phyloP scores from a whole-genome alignment of 2,329 filamentous ascomycete genomes.

The Salinomyces thailandicus region DNA sequence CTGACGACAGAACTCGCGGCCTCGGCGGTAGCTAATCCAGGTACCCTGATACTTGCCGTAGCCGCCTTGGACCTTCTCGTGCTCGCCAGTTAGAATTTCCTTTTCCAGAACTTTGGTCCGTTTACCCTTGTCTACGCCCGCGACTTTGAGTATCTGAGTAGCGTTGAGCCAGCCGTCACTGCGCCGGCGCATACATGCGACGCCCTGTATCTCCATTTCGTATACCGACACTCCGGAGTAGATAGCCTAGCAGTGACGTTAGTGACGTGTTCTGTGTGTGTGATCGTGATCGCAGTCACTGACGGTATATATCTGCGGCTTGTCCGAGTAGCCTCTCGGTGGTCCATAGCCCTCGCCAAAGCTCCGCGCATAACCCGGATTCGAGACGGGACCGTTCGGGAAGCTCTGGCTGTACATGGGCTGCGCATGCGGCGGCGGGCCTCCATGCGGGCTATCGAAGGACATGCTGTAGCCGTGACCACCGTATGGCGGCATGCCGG shows the following conservation, averaged over 20 bases:
- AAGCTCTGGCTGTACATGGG: constrained; percentile 21
- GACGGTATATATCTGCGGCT: constrained; percentile 43
- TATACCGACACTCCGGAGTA: constrained; percentile 96
- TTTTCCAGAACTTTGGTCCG: constrained; percentile 97
- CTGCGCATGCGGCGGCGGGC: constrained; percentile 9
- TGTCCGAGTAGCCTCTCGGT: constrained; percentile 20
- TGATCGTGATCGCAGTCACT: constrained; percentile 9
- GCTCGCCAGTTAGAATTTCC: constrained; percentile 89
- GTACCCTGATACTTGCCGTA: constrained; percentile 99
- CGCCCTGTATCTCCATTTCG: constrained; percentile 91
- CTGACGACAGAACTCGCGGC: constrained; percentile 78
- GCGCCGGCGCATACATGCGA: constrained; percentile 92
- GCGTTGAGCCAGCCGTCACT: constrained; percentile 96
- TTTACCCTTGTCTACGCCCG: constrained; percentile 93
- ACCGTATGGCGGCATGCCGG: constrained; percentile 4
- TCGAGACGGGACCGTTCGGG: constrained; percentile 23
- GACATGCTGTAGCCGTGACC: constrained; percentile 20
- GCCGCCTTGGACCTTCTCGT: constrained; percentile 96
- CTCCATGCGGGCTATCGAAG: constrained; percentile 19
- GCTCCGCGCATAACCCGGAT: constrained; percentile 30
- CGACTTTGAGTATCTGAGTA: constrained; percentile 95
- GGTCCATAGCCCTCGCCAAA: constrained; percentile 19
- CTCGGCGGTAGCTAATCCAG: constrained; percentile 91
- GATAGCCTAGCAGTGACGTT: constrained; percentile 50
- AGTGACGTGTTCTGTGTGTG: neutral